Evolutionary conservation across 192 early-diverging fungal species (phyloP).

Genomic region (Geosiphon pyriformis): DNA sequence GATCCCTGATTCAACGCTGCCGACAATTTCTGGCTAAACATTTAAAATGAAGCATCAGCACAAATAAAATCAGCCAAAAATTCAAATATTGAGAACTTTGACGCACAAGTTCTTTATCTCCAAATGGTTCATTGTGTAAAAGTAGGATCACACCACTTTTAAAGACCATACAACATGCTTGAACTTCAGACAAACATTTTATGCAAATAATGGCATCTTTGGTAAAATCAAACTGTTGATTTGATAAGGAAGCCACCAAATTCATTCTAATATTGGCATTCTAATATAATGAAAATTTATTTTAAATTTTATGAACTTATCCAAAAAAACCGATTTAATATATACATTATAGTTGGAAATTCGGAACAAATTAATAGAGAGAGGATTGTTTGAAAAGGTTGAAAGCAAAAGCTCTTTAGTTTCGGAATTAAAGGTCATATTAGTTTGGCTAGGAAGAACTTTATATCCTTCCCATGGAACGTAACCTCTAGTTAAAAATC

Average conservation of each 20-base stretch:
- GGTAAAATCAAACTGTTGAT: not conserved
- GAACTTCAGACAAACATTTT: constrained; percentile 47
- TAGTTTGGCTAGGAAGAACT: no score
- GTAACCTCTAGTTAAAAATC: not conserved
- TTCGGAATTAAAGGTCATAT: not conserved
- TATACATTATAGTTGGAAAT: not conserved
- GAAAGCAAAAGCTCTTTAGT: not conserved
- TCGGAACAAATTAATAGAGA: not conserved
- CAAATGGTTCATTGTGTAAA: constrained; percentile 39
- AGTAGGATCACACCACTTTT: constrained; percentile 53
- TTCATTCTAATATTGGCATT: not conserved
- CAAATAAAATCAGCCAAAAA: no score
- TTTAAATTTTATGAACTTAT: no score
- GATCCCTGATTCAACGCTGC: constrained; percentile 71
- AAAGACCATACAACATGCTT: constrained; percentile 48
- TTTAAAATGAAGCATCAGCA: no score
- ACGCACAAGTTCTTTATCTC: constrained; percentile 30
- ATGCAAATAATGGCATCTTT: constrained; percentile 35
- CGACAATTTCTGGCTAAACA: constrained; percentile 58
- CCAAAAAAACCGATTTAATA: not conserved
- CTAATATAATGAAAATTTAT: not conserved
- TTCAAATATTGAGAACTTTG: no score
- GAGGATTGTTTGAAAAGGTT: not conserved
- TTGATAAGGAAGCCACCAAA: not conserved
- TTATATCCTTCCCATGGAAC: not conserved